Evolutionary conservation across 176 grass and related monocot genomes (phyloP), one percentile per base, ranked within the genome.

Genomic region (Areca catechu): DNA sequence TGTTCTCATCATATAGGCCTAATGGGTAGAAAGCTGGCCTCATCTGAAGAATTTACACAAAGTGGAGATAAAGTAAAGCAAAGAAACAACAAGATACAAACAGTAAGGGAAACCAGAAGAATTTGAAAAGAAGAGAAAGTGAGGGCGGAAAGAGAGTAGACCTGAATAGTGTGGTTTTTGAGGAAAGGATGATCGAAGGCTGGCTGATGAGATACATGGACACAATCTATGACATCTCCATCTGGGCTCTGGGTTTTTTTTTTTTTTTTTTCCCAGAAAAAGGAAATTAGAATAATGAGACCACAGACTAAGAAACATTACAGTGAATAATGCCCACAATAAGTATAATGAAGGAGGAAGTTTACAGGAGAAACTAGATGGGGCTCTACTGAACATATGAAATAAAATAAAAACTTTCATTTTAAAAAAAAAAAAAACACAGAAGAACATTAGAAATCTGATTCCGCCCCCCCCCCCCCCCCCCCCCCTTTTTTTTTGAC

Each of bases 181-280:
- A 88, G 85, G 68, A 88, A 88, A 18, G 85, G 85, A 49, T 88
- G 85, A 54, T 88, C 85, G 16, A 88, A 88, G 3, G 85, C 85
- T 49, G 85, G 85, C 68, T 88, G 85, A 23, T 79, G 75, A 73
- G 85, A 79, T 58, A 83, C 75, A 57, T 75, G 85, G 66, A 88
- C 85, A 17, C 85, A 88, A 59, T 88, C 85, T 72, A 88, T 79
- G 19, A 66, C 76, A 69, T 88, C 85, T 21, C 85, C 85, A 15
- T 88, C 85, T n/a, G 79, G 85, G 60, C 85, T 83, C 85, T 88
- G 76, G n/a, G n/a, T n/a, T 76, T 19, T 12, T 56, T 30, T 65
- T 20, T 5, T 50, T 9, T 61, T 47, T 61, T 61, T 19, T 61
- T 61, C 6, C 6, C 5, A 6, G 27, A 29, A 6, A 29, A 29